These are phyloP conservation scores for Boletus subcaerulescens DNA, from an alignment of 768 basidiomycete species.

Conservation along the genomic window DNA sequence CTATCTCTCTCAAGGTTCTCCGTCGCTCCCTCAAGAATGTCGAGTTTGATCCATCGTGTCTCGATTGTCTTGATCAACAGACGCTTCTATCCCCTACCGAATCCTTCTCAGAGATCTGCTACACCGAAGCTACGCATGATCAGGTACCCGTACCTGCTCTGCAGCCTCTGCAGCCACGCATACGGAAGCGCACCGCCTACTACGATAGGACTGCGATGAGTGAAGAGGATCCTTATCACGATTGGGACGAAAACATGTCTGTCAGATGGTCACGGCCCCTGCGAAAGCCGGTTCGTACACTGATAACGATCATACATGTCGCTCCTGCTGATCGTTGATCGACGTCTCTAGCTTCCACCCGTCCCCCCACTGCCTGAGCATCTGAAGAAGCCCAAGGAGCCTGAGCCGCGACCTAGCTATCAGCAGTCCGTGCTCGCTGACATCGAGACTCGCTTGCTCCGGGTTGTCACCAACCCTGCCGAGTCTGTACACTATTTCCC, in stretches of 20 bases:
- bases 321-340: background rate
- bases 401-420: slow-evolving; percentile 23
- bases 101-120: slow-evolving; percentile 44
- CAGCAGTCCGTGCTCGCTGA: slow-evolving; percentile 33
- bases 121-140: slow-evolving; percentile 39
- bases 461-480: slow-evolving; percentile 23
- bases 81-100: slow-evolving; percentile 39
- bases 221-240: slow-evolving; percentile 34
- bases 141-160: slow-evolving; percentile 24
- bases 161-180: slow-evolving; percentile 32
- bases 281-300: slow-evolving; percentile 23
- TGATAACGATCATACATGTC: background rate
- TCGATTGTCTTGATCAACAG: slow-evolving; percentile 42
- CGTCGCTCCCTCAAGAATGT: slow-evolving; percentile 35
- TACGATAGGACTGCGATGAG: slow-evolving; percentile 35
- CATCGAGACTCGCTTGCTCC: slow-evolving; percentile 29
- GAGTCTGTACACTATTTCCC: slow-evolving; percentile 36
- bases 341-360: slow-evolving; percentile 18
- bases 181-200: slow-evolving; percentile 26
- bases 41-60: slow-evolving; percentile 40
- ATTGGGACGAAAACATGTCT: slow-evolving; percentile 36
- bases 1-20: slow-evolving; percentile 31
- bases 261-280: slow-evolving; percentile 11
- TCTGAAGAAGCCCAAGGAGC: slow-evolving; percentile 11
- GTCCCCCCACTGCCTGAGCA: slow-evolving; percentile 30